phyloP scores from a whole-genome alignment of 352 stramenopile species.

The Pythium phragmiticola region DNA sequence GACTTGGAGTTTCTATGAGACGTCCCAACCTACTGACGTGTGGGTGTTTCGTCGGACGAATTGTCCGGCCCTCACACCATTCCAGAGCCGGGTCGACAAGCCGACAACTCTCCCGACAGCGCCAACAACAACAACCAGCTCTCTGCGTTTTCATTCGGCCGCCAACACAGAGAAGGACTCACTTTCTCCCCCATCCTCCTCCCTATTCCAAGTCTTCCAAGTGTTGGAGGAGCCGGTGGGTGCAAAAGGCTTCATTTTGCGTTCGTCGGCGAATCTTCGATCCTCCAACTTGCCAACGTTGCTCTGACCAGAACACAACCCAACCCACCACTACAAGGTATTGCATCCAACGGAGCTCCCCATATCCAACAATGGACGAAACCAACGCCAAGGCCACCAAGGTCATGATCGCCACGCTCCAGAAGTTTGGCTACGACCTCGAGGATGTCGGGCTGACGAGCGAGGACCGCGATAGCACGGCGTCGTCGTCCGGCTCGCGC shows the following conservation, averaged over 20 bases:
- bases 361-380: constrained; percentile 32
- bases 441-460: constrained; percentile 20
- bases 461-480: constrained; percentile 24
- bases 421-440: constrained; percentile 86
- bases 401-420: constrained; percentile 75
- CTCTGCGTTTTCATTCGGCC: not conserved
- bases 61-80: not conserved
- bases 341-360: constrained; percentile 11
- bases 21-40: not conserved
- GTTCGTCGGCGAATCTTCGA: not conserved
- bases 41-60: constrained; percentile 1
- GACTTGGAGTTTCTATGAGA: constrained; percentile 4
- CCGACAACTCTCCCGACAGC: not conserved
- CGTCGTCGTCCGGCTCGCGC: constrained; percentile 35
- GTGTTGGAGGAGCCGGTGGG: not conserved
- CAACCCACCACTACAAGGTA: not conserved
- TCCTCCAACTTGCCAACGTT: not conserved
- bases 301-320: not conserved
- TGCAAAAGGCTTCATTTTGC: not conserved
- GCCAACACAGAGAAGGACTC: constrained; percentile 8
- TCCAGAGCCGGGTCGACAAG: constrained; percentile 4
- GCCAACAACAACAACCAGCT: not conserved
- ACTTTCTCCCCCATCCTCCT: not conserved
- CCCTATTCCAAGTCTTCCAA: not conserved
- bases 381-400: constrained; percentile 47